Percentiles rank a stretch among this genome's conserved stretches.
Evolutionary conservation across 768 basidiomycete species (phyloP).

Genomic region (Sarcomyxa edulis): DNA sequence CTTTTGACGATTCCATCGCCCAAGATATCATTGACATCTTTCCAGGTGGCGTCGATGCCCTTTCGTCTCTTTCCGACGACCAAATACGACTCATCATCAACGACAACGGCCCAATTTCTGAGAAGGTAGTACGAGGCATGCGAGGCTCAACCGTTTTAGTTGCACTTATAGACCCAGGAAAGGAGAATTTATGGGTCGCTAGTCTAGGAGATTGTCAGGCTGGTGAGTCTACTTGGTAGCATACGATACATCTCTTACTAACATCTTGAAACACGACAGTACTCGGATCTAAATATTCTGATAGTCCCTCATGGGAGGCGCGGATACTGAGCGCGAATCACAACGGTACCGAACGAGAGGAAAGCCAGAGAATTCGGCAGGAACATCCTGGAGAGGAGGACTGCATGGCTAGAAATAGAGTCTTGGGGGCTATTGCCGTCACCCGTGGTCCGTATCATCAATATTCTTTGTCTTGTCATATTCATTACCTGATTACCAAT

Average conservation of each 20-base stretch:
- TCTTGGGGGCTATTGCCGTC: slow-evolving; percentile 52
- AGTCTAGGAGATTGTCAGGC: slow-evolving; percentile 38
- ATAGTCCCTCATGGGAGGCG: too few species aligned
- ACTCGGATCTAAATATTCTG: too few species aligned
- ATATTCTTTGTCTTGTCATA: too few species aligned
- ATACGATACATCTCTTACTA: too few species aligned
- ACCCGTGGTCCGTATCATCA: too few species aligned
- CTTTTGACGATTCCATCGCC: slow-evolving; percentile 37
- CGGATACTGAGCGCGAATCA: too few species aligned
- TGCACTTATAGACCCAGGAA: slow-evolving; percentile 44
- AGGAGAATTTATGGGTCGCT: slow-evolving; percentile 51
- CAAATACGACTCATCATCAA: slow-evolving; percentile 36
- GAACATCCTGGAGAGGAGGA: slow-evolving; percentile 49
- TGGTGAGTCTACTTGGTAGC: slow-evolving; percentile 1
- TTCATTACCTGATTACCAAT: too few species aligned
- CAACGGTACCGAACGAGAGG: slow-evolving; percentile 32
- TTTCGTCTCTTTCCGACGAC: slow-evolving; percentile 29
- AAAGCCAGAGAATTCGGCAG: slow-evolving; percentile 36
- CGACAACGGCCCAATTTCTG: slow-evolving; percentile 17
- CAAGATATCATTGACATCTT: slow-evolving; percentile 39
- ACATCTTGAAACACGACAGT: too few species aligned
- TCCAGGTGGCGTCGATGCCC: slow-evolving; percentile 23
- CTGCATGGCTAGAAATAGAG: slow-evolving; percentile 34
- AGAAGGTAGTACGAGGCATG: slow-evolving; percentile 29
- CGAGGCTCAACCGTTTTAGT: slow-evolving; percentile 52